Evolutionary conservation across 768 basidiomycete genomes (phyloP), one percentile per base, ranked within the genome.

Genomic region (Podaxis rugospora): DNA sequence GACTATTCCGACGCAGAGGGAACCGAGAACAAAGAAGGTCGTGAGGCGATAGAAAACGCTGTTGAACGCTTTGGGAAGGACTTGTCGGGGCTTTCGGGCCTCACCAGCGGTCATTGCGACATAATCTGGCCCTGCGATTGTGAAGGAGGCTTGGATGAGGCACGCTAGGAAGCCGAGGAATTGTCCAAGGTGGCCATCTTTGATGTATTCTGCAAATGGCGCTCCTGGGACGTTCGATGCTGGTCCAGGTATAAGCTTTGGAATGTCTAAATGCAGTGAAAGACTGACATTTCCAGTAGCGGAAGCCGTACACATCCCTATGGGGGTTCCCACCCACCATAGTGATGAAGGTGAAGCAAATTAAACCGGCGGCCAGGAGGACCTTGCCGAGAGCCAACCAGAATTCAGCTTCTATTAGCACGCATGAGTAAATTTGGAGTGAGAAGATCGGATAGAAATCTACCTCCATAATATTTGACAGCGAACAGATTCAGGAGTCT

Each of bases 41-140:
- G 89, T 74, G 61, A 96, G 82, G 60, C 93, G 88, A 73, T 83
- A 88, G 71, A 92, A 87, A 49, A 93, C 90, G n/a, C 85, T 77
- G 46, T 80, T 81, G 68, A 91, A 88, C 10, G 90, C 90, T 65
- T 75, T 80, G 44, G 88, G 84, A 66, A 95, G 83, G 64, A 84
- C 88, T 28, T 78, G 79, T 35, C 90, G 82, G 0, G 93, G 92
- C 62, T 82, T 80, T 62, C 80, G 73, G 0, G 88, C 85, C 74
- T 95, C 92, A 2, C 86, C 89, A 23, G 89, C 90, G 2, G 88
- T 79, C 72, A 83, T 80, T 32, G 81, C 68, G 5, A 83, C 78
- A 58, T 81, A 82, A 59, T 83, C 82, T 2, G 82, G 82, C 6
- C 80, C 86, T 61, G 83, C 83, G 62, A 83, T 85, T 2, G 84